phyloP scores from a whole-genome alignment of 2,329 filamentous ascomycete species.

The Sphaerulina vaccinii region DNA sequence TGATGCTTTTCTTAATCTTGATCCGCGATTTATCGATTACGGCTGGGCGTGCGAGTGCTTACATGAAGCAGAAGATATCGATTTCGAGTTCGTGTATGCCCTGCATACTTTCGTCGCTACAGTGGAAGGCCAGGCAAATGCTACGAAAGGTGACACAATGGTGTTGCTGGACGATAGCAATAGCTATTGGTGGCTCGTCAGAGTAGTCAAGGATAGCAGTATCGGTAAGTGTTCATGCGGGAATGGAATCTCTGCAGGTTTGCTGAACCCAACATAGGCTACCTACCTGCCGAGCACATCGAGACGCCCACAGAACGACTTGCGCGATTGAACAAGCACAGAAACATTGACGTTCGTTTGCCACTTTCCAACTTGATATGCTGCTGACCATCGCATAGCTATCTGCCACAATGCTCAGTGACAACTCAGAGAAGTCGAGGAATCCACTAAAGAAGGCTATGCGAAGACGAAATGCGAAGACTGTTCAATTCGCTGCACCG shows the following conservation, averaged over 20 bases:
- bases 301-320: conserved; percentile 95
- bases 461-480: conserved; percentile 77
- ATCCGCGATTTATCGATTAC: conserved; percentile 66
- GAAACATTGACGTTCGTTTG: conserved; percentile 84
- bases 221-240: conserved; percentile 60
- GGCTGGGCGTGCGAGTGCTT: conserved; percentile 80
- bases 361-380: conserved; percentile 2
- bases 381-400: conserved; percentile 50
- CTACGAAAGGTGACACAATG: conserved; percentile 98
- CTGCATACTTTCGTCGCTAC: conserved; percentile 97
- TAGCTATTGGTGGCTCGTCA: conserved; percentile 99
- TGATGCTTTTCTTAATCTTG: conserved; percentile 56
- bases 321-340: conserved; percentile 92
- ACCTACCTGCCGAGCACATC: conserved; percentile 95
- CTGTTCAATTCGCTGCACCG: conserved; percentile 78
- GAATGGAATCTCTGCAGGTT: background rate
- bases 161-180: conserved; percentile 97
- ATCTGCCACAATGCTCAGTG: conserved; percentile 68
- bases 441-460: conserved; percentile 82
- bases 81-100: conserved; percentile 99
- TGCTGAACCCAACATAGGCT: conserved; percentile 58
- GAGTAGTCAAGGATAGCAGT: conserved; percentile 95
- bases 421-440: conserved; percentile 75
- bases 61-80: conserved; percentile 95
- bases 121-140: conserved; percentile 96